phyloP scores from a whole-genome alignment of 129 eudicot species.

The Pittosporum tobira region DNA sequence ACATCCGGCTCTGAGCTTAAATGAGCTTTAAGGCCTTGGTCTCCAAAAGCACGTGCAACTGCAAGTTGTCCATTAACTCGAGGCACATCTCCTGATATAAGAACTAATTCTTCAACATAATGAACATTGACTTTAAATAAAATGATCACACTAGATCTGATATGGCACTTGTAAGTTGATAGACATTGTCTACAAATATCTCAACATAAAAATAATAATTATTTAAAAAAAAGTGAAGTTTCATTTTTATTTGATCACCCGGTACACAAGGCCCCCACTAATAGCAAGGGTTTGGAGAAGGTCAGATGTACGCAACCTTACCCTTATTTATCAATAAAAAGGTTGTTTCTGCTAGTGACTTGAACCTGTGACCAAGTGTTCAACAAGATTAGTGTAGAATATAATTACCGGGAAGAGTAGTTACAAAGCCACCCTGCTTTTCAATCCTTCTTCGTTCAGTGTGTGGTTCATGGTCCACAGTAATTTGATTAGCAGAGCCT shows the following conservation, averaged over 20 bases:
- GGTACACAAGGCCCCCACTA: too few species aligned
- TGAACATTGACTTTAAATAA: not conserved
- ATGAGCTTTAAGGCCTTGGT: constrained; percentile 83
- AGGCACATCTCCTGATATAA: constrained; percentile 71
- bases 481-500: constrained; percentile 61
- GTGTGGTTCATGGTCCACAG: constrained; percentile 83
- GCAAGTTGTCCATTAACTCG: constrained; percentile 91
- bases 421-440: constrained; percentile 82
- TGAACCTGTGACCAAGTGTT: too few species aligned
- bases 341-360: too few species aligned
- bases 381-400: too few species aligned
- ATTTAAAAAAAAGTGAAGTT: not conserved
- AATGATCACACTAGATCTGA: not conserved
- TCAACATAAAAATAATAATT: not conserved
- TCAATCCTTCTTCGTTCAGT: constrained; percentile 62
- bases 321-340: too few species aligned
- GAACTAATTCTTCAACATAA: not conserved
- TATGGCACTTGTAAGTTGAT: not conserved
- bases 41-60: constrained; percentile 94
- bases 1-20: constrained; percentile 85
- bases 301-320: too few species aligned
- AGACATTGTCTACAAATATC: not conserved
- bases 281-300: too few species aligned
- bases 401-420: constrained; percentile 57
- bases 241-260: too few species aligned